phyloP scores from a whole-genome alignment of 768 basidiomycete genomes.

The Lactarius hatsudake region DNA sequence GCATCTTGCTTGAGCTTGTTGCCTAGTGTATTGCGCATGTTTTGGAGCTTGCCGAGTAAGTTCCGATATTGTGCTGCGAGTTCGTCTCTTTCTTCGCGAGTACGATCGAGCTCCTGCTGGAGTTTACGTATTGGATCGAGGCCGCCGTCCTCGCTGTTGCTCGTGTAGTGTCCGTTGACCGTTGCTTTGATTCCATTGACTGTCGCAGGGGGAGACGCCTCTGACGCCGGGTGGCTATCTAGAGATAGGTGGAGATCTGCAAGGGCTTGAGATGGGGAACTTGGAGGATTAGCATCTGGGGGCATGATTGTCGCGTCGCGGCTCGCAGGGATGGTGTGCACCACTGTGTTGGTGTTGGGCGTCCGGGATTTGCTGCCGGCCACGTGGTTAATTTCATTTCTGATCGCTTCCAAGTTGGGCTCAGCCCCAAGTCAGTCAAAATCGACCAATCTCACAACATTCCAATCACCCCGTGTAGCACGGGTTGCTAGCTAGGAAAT shows the following conservation, averaged over 20 bases:
- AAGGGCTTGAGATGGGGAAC: constrained; percentile 18
- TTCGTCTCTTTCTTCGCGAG: constrained; percentile 84
- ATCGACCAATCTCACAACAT: background rate
- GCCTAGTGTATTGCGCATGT: constrained; percentile 90
- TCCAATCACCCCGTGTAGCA: background rate
- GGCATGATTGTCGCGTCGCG: constrained; percentile 18
- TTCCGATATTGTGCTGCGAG: constrained; percentile 82
- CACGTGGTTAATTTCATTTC: background rate
- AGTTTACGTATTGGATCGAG: constrained; percentile 57
- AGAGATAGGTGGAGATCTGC: constrained; percentile 32
- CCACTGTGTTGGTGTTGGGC: background rate
- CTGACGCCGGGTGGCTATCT: constrained; percentile 29
- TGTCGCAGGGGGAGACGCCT: constrained; percentile 29
- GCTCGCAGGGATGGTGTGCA: constrained; percentile 2
- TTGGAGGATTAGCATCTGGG: constrained; percentile 13
- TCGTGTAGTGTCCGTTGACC: constrained; percentile 32
- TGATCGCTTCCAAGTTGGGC: background rate
- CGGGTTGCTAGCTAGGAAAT: background rate
- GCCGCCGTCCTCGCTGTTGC: constrained; percentile 39
- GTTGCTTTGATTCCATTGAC: constrained; percentile 30
- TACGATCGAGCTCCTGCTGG: constrained; percentile 70
- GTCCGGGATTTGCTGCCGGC: background rate
- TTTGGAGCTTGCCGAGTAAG: constrained; percentile 82
- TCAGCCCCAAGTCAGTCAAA: background rate
- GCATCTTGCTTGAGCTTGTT: constrained; percentile 96